Evolutionary conservation across 805 yeast genomes (phyloP).

Genomic region (Kodamaea laetipori): DNA sequence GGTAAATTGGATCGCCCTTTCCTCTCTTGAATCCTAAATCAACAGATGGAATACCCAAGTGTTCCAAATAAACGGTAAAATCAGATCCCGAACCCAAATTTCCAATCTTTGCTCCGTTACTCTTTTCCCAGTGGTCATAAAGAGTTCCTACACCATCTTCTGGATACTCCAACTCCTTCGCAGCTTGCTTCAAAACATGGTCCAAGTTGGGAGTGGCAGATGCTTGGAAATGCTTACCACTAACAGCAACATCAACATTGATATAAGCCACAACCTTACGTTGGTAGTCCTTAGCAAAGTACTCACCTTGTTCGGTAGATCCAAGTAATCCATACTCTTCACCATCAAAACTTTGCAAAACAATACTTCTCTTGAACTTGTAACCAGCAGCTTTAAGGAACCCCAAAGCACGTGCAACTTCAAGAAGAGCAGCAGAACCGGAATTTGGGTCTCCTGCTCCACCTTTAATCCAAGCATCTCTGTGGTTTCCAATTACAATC

Average conservation of each 20-base stretch:
- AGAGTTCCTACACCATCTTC: slow-evolving; percentile 43
- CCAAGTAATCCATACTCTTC: slow-evolving; percentile 56
- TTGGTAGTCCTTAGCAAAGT: slow-evolving; percentile 39
- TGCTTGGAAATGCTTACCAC: slow-evolving; percentile 51
- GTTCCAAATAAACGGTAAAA: slow-evolving; percentile 61
- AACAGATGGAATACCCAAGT: slow-evolving; percentile 66
- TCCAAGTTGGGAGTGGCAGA: slow-evolving; percentile 61
- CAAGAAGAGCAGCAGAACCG: slow-evolving; percentile 45
- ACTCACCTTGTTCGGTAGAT: slow-evolving; percentile 59
- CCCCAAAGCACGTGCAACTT: slow-evolving; percentile 46
- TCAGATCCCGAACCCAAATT: slow-evolving; percentile 55
- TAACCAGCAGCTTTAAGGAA: slow-evolving; percentile 38
- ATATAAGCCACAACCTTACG: slow-evolving; percentile 51
- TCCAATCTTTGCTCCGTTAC: slow-evolving; percentile 36
- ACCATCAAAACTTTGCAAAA: slow-evolving; percentile 45
- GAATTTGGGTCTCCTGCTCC: slow-evolving; percentile 52
- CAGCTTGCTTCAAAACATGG: slow-evolving; percentile 44
- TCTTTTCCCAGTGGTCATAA: slow-evolving; percentile 48
- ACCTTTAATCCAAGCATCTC: slow-evolving; percentile 51
- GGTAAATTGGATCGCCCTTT: slow-evolving; percentile 52
- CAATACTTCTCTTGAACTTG: slow-evolving; percentile 40
- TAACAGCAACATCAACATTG: slow-evolving; percentile 53
- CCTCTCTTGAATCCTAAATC: slow-evolving; percentile 46
- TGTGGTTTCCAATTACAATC: slow-evolving; percentile 46
- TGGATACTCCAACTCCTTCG: slow-evolving; percentile 48